A percentile compares a stretch with the other conserved stretches of the same genome.
phyloP scores from a whole-genome alignment of 805 yeast species.

The Myxozyma udenii region DNA sequence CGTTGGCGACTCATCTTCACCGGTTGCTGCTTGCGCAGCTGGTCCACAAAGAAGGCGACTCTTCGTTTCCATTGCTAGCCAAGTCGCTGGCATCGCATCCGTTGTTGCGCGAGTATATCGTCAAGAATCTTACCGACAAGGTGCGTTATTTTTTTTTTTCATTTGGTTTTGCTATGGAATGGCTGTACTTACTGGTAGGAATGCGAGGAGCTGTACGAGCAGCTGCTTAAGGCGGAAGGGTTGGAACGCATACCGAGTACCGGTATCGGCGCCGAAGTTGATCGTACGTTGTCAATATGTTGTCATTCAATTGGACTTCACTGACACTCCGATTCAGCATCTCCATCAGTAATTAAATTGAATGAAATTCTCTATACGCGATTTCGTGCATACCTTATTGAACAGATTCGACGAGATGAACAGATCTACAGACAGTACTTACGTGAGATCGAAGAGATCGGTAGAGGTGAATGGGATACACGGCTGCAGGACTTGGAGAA shows the following conservation, averaged over 20 bases:
- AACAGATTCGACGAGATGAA: slow-evolving; percentile 38
- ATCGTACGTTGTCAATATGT: slow-evolving; percentile 9
- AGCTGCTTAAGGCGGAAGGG: slow-evolving; percentile 21
- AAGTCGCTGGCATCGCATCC: slow-evolving; percentile 30
- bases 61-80: slow-evolving; percentile 27
- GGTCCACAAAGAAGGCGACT: slow-evolving; percentile 31
- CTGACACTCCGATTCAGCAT: slow-evolving; percentile 14
- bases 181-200: slow-evolving; percentile 9
- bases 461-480: slow-evolving; percentile 44
- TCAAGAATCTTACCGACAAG: slow-evolving; percentile 18
- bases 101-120: slow-evolving; percentile 22
- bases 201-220: slow-evolving; percentile 26
- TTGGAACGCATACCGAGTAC: slow-evolving; percentile 22
- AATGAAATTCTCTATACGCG: slow-evolving; percentile 24
- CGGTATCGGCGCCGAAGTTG: slow-evolving; percentile 22
- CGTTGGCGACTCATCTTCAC: slow-evolving; percentile 22
- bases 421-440: slow-evolving; percentile 39
- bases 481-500: slow-evolving; percentile 33
- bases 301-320: neutral
- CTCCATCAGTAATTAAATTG: slow-evolving; percentile 30
- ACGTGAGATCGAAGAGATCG: slow-evolving; percentile 44
- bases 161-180: neutral
- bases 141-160: slow-evolving; percentile 1
- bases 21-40: slow-evolving; percentile 31
- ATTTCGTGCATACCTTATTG: slow-evolving; percentile 23